Base-by-base conservation (phyloP, 2,329 filamentous ascomycete genomes). In the Aschersonia sp. region DNA sequence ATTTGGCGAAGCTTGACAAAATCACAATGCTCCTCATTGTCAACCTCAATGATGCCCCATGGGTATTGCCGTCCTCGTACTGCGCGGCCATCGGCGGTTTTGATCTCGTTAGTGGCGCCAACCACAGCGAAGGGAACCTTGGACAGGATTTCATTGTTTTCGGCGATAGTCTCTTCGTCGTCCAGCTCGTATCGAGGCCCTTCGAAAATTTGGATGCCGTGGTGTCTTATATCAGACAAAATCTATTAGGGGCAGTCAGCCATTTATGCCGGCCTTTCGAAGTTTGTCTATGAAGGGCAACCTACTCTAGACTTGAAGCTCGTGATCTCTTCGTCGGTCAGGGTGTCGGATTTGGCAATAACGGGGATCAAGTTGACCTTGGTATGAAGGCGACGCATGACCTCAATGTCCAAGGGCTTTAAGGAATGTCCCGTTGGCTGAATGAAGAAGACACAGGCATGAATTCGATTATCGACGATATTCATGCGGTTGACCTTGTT, bases 401-500 rank as follows among this genome's bases (percentile, higher is more conserved):
- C 92, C 74, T 98, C 92, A 55, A 98, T 95, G 64, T 98, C 92
- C 55, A 98, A 77, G 54, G 92, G 92, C 82, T 98, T 98, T 62
- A 98, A 75, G 35, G 92, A 94, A 76, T 98, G 92, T 52, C 92
- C 92, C 32, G 92, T 98, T 56, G 92, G 92, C 73, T 98, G 91
- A 61, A 98, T 96, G 75, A 98, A 98, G 80, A 96, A 98, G 53
- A 98, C 92, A 61, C 94, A 97, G 49, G 92, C 92, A 62, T 98
- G 92, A 54, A 98, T 94, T 60, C 92, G 86, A 78, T 97, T 98
- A 73, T 98, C 92, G 53, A 98, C 85, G 67, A 97, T 97, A 78
- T 98, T 98, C 83, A 96, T 95, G 61, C 92, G 88, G 77, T 98
- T 98, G 67, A 98, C 89, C 80, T 97, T 98, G 82, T 98, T 98